Evolutionary conservation across 2,329 filamentous ascomycete genomes (phyloP).

Genomic region (Chrysoporthe puriensis): DNA sequence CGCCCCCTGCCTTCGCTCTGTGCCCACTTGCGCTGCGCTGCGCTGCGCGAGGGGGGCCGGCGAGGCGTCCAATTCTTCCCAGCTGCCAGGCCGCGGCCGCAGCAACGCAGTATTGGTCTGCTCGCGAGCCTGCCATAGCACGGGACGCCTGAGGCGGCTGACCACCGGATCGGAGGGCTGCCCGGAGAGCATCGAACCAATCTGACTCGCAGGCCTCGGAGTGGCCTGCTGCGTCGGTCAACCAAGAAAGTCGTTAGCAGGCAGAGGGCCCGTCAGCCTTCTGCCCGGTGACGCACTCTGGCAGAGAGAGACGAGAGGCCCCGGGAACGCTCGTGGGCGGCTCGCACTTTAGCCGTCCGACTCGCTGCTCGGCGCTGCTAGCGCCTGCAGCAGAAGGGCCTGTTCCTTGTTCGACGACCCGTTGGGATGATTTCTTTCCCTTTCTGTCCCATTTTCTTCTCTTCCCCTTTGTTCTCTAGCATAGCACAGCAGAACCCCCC

Average conservation of each 20-base stretch:
- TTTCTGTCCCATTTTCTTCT: neutral
- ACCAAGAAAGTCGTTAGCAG: neutral
- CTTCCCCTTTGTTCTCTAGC: neutral
- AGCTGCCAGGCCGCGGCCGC: neutral
- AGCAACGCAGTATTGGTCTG: no score
- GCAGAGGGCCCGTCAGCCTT: neutral
- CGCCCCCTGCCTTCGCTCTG: neutral
- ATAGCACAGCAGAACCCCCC: neutral
- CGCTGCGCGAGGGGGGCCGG: neutral
- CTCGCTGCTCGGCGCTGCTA: constrained; percentile 16
- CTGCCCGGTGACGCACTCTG: constrained; percentile 8
- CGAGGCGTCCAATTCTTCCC: constrained; percentile 4
- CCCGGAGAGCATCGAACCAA: neutral
- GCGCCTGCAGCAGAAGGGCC: constrained; percentile 22
- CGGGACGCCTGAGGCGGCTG: no score
- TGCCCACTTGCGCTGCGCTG: no score
- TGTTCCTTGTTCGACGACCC: constrained; percentile 22
- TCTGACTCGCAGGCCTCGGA: constrained; percentile 3
- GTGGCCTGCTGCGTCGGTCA: neutral
- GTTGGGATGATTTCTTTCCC: neutral
- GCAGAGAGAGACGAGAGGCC: neutral
- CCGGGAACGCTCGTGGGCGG: constrained; percentile 15
- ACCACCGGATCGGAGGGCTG: neutral
- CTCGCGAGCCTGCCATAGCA: no score
- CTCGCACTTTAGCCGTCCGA: constrained; percentile 17